These are phyloP conservation scores for Tympanopsis confertula DNA, from an alignment of 2,329 filamentous ascomycete genomes.

Conservation along the genomic window DNA sequence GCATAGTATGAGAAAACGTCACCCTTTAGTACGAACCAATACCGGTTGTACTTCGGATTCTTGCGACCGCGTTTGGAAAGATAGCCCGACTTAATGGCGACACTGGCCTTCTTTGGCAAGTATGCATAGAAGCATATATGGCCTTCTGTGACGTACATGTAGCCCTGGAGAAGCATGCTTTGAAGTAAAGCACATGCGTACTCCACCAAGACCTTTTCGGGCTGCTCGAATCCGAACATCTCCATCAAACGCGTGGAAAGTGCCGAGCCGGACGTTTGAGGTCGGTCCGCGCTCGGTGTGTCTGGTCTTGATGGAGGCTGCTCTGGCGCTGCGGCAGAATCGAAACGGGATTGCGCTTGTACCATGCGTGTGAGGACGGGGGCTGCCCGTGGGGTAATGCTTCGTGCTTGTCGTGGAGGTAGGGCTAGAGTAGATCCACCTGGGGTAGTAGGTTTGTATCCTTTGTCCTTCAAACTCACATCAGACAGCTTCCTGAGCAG, in stretches of 20 bases:
- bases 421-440: not conserved
- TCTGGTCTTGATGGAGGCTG: constrained; percentile 47
- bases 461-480: not conserved
- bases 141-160: constrained; percentile 85
- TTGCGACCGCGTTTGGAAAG: constrained; percentile 79
- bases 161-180: constrained; percentile 83
- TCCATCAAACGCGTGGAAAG: constrained; percentile 66
- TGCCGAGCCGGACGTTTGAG: constrained; percentile 33
- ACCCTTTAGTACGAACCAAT: constrained; percentile 87
- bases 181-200: constrained; percentile 90
- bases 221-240: constrained; percentile 71
- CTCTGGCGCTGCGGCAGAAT: constrained; percentile 45
- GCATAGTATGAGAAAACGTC: constrained; percentile 85
- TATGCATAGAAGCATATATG: constrained; percentile 98
- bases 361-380: not conserved
- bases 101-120: constrained; percentile 80
- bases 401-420: not conserved
- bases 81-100: constrained; percentile 75
- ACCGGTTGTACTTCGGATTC: constrained; percentile 77
- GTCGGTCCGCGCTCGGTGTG: constrained; percentile 25
- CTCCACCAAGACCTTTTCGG: constrained; percentile 79
- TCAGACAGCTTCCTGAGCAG: not conserved
- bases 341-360: not conserved
- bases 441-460: too few species aligned
- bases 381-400: not conserved